Conservation (phyloP, 768 basidiomycete species). For the Candolleomyces eurysporus region DNA sequence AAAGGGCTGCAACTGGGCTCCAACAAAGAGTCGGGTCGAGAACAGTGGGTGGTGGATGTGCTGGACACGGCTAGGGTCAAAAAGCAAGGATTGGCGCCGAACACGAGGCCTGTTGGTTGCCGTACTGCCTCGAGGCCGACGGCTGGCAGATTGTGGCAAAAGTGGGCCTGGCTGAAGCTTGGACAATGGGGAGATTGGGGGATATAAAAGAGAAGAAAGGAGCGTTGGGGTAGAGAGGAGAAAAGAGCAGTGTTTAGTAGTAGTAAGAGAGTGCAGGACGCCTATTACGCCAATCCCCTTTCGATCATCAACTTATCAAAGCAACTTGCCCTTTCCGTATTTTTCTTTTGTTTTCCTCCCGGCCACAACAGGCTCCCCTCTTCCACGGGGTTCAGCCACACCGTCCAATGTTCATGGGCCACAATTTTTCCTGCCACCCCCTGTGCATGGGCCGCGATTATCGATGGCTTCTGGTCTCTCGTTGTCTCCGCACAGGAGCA, state of each 20-base stretch:
- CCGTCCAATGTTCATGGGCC: no score
- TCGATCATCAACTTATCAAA: neutral
- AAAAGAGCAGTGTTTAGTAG: neutral
- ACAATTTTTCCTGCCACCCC: no score
- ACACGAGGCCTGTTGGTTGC: slow-evolving; percentile 1
- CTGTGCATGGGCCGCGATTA: no score
- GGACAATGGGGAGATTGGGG: no score
- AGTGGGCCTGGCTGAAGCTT: no score
- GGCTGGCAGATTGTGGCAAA: neutral
- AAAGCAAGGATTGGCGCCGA: slow-evolving; percentile 1
- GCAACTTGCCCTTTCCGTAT: neutral
- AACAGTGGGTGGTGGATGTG: neutral
- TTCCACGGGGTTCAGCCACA: no score
- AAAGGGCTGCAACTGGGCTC: neutral
- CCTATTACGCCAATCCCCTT: no score
- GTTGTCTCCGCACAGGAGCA: no score
- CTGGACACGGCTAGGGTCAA: neutral
- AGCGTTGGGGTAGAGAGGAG: slow-evolving; percentile 5
- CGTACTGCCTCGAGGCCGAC: slow-evolving; percentile 3
- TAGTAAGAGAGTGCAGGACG: neutral
- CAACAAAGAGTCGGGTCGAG: neutral
- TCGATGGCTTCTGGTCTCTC: no score
- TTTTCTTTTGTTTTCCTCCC: slow-evolving; percentile 1
- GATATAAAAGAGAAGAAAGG: neutral
- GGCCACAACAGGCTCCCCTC: neutral